phyloP scores from a whole-genome alignment of 2,329 filamentous ascomycete genomes.

The Didymella arachidicola region DNA sequence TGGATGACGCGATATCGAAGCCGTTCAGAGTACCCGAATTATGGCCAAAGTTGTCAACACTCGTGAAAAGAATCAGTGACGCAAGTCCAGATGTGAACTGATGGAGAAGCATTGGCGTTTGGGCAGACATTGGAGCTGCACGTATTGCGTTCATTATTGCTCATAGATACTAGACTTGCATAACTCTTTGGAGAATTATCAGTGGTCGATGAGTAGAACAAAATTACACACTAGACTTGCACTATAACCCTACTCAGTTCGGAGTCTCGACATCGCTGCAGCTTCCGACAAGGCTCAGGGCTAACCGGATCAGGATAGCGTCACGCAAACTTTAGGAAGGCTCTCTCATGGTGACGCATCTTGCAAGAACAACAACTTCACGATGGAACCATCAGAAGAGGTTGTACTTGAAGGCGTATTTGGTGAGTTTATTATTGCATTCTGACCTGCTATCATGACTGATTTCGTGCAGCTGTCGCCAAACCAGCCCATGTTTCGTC shows the following conservation, averaged over 20 bases:
- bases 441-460: neutral
- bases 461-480: slow-evolving; percentile 27
- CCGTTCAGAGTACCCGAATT: slow-evolving; percentile 37
- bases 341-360: slow-evolving; percentile 3
- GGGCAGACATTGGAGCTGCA: neutral
- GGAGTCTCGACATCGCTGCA: neutral
- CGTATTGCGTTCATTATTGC: neutral
- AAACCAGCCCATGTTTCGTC: slow-evolving; percentile 36
- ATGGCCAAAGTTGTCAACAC: slow-evolving; percentile 28
- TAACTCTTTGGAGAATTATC: neutral
- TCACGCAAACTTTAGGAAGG: slow-evolving; percentile 3
- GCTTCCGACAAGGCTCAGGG: neutral
- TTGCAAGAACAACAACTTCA: neutral
- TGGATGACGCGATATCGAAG: slow-evolving; percentile 44
- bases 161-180: neutral
- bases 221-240: neutral
- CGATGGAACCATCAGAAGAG: neutral
- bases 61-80: slow-evolving; percentile 19
- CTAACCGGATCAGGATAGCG: slow-evolving; percentile 1
- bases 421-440: slow-evolving; percentile 17
- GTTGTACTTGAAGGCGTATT: slow-evolving; percentile 35
- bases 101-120: neutral
- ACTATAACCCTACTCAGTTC: neutral
- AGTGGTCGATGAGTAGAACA: neutral
- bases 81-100: neutral